Conservation (phyloP, 164 flowering plant genomes). For the Berberis vulgaris region DNA sequence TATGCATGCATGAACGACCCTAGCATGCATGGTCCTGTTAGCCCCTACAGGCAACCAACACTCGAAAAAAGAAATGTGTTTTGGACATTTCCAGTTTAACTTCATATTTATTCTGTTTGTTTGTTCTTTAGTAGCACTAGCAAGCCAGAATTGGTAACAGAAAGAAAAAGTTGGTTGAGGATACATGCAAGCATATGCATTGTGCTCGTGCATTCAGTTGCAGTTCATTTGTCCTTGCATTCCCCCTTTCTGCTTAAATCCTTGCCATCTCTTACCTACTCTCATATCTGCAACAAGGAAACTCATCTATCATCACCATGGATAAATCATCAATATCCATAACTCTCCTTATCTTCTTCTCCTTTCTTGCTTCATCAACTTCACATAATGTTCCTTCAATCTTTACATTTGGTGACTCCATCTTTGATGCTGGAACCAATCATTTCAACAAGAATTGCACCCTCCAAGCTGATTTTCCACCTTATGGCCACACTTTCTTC, state of each 20-base stretch:
- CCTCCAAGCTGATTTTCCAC: constrained; percentile 64
- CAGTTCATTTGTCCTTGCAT: constrained; percentile 2
- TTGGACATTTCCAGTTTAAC: no score
- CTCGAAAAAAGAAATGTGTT: no score
- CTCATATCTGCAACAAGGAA: no score
- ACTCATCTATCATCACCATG: no score
- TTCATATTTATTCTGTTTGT: no score
- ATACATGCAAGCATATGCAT: background rate
- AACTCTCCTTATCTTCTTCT: background rate
- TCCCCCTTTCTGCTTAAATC: background rate
- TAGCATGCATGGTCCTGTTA: no score
- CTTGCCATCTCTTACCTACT: background rate
- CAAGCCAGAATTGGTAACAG: background rate
- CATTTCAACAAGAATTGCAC: constrained; percentile 49
- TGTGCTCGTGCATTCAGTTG: constrained; percentile 22
- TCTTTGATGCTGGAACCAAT: constrained; percentile 69
- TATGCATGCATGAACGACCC: no score
- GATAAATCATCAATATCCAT: background rate
- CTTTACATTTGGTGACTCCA: constrained; percentile 61
- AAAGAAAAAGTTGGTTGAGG: background rate
- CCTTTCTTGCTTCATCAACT: constrained; percentile 1
- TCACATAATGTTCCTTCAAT: constrained; percentile 29
- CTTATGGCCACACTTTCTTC: constrained; percentile 17
- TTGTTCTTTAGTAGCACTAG: no score
- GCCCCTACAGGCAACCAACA: no score